A percentile compares a stretch with the other conserved stretches of the same genome.
These are phyloP conservation scores for Tetrapisispora fleetii DNA, from an alignment of 805 yeast genomes.

Conservation along the genomic window DNA sequence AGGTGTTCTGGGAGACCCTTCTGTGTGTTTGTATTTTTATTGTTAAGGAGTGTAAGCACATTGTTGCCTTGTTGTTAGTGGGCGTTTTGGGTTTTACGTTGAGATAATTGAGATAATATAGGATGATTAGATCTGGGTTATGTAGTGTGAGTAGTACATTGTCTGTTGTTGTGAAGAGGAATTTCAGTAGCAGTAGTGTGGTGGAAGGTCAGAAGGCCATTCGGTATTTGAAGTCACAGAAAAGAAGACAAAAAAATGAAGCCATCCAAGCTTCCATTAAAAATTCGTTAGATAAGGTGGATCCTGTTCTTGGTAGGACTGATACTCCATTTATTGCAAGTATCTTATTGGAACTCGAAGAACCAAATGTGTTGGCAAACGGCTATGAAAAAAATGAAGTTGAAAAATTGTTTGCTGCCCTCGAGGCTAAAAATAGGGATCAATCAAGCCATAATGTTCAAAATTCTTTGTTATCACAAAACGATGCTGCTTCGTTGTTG, in stretches of 20 bases:
- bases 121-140: not conserved
- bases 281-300: slow-evolving; percentile 37
- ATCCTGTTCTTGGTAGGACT: slow-evolving; percentile 76
- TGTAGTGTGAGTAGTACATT: not conserved
- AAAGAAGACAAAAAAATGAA: slow-evolving; percentile 27
- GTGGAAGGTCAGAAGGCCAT: slow-evolving; percentile 20
- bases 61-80: too few species aligned
- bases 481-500: not conserved
- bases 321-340: slow-evolving; percentile 60
- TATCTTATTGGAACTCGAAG: slow-evolving; percentile 53
- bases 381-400: slow-evolving; percentile 55
- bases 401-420: slow-evolving; percentile 63
- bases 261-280: slow-evolving; percentile 26
- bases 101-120: not conserved
- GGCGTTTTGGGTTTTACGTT: too few species aligned
- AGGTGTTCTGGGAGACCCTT: too few species aligned
- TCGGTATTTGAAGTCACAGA: slow-evolving; percentile 27
- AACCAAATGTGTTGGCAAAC: slow-evolving; percentile 52
- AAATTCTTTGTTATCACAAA: not conserved
- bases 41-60: too few species aligned
- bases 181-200: not conserved
- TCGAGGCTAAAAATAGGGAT: slow-evolving; percentile 23
- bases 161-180: not conserved
- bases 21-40: too few species aligned
- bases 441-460: slow-evolving; percentile 3